Base-by-base conservation (phyloP, 2,329 filamentous ascomycete genomes). In the Fusarium caatingaense region DNA sequence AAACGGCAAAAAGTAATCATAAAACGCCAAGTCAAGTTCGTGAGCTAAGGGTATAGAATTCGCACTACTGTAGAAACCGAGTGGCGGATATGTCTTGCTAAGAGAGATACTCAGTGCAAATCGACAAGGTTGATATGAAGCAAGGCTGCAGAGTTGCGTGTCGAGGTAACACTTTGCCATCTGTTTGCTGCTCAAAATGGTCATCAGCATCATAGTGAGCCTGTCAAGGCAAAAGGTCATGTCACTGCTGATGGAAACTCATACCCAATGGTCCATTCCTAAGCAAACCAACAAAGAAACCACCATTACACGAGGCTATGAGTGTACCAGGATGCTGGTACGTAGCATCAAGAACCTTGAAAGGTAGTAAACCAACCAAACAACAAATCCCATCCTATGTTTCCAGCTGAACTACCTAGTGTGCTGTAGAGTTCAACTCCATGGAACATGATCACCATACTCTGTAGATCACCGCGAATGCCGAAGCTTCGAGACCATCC, bases 401-500 rank as follows among this genome's bases (percentile, higher is more conserved):
- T 21, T 30, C 63, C 47, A 56, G 63, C 56, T 55, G 30, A 41
- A 32, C 28, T 37, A 37, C 34, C 34, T 66, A 42, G 23, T 53
- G 18, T 28, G 18, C 34, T 15, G 49, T 25, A 49, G 62, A 61
- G 44, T 46, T 34, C 30, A 40, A 55, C 59, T 49, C 15, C 30
- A 45, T 40, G 51, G 18, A 18, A 45, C 25, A 50, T 25, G 56
- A 44, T 49, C 48, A 32, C 42, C 20, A 41, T 61, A 56, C 41
- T 66, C 37, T 53, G 66, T 47, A 68, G 64, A 68, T 68, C 65
- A n/a, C 41, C 28, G 21, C 41, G 44, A 50, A 27, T 55, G 30
- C 54, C 64, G 49, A 64, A 53, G 48, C 42, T 49, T 57, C 51
- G 25, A 66, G 37, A 69, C 57, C 56, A 64, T 68, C 67, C 67